Percentiles rank a stretch among this genome's conserved stretches.
These are phyloP conservation scores for Bathelium albidoporum DNA, from an alignment of 495 filamentous ascomycete genomes.

Conservation along the genomic window DNA sequence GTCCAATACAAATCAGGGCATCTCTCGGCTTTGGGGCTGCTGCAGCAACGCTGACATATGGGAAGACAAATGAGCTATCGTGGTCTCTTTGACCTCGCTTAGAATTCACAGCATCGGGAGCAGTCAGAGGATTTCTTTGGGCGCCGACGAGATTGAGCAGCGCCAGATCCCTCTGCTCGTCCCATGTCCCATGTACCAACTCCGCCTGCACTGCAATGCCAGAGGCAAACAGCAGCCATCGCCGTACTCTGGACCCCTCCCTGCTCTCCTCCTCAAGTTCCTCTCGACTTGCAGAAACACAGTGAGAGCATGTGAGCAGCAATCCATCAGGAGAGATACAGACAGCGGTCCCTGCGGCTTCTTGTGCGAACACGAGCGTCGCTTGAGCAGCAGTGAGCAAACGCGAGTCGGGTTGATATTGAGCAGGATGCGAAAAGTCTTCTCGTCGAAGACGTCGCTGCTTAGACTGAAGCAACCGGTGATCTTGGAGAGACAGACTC, in stretches of 20 bases:
- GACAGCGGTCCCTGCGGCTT: slow-evolving; percentile 40
- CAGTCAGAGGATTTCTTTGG: not conserved
- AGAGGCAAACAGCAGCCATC: slow-evolving; percentile 34
- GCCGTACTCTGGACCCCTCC: slow-evolving; percentile 1
- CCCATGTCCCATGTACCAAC: slow-evolving; percentile 28
- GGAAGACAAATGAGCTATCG: slow-evolving; percentile 7
- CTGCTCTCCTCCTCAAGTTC: slow-evolving; percentile 19
- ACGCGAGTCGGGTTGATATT: not conserved
- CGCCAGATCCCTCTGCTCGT: slow-evolving; percentile 33
- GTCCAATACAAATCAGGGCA: slow-evolving; percentile 31
- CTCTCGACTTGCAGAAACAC: slow-evolving; percentile 30
- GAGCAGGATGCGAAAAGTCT: not conserved
- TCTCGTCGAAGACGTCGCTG: not conserved
- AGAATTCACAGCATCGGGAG: not conserved
- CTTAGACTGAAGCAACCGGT: not conserved
- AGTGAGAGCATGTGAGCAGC: slow-evolving; percentile 40
- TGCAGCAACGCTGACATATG: slow-evolving; percentile 8
- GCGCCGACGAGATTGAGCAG: slow-evolving; percentile 30
- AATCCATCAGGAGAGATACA: slow-evolving; percentile 34
- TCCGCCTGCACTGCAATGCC: slow-evolving; percentile 29
- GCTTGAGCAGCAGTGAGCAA: slow-evolving; percentile 20
- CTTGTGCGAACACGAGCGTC: slow-evolving; percentile 39
- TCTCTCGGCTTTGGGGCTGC: not conserved
- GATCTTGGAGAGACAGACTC: not conserved
- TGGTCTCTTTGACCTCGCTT: not conserved